Conservation (phyloP, 78 protist genomes). For the Planoprotostelium fungivorum region DNA sequence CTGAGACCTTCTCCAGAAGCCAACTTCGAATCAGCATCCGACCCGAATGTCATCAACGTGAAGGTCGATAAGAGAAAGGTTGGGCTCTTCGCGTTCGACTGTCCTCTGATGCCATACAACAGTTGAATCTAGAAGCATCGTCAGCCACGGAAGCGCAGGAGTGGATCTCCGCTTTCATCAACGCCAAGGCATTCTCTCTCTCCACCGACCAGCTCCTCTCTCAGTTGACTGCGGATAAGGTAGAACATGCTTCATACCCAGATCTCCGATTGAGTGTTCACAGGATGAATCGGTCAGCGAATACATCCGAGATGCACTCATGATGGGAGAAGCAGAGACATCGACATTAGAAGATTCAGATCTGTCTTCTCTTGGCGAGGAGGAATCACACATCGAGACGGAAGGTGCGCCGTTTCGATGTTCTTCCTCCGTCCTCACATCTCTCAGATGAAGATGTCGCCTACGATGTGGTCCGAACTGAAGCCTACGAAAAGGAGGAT, state of each 20-base stretch:
- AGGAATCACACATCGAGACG: no score
- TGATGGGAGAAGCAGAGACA: not conserved
- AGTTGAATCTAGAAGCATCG: not conserved
- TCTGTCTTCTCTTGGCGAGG: no score
- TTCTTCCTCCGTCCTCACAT: no score
- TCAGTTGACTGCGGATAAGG: no score
- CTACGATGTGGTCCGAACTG: no score
- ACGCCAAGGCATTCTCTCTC: not conserved
- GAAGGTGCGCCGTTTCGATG: no score
- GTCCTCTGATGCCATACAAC: not conserved
- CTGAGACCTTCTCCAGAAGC: not conserved
- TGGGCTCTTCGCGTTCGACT: not conserved
- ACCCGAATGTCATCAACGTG: not conserved
- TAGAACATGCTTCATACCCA: no score
- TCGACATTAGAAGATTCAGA: not conserved
- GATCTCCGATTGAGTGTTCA: no score
- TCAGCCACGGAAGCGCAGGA: not conserved
- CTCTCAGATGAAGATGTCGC: no score
- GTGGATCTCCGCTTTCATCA: not conserved
- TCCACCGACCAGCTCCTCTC: not conserved
- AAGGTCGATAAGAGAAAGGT: not conserved
- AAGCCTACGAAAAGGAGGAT: no score
- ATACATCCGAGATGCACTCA: not conserved
- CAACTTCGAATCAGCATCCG: not conserved
- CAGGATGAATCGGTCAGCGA: not conserved